Evolutionary conservation across 176 grass and related monocot genomes (phyloP).

Genomic region (Echinochloa phyllopogon): DNA sequence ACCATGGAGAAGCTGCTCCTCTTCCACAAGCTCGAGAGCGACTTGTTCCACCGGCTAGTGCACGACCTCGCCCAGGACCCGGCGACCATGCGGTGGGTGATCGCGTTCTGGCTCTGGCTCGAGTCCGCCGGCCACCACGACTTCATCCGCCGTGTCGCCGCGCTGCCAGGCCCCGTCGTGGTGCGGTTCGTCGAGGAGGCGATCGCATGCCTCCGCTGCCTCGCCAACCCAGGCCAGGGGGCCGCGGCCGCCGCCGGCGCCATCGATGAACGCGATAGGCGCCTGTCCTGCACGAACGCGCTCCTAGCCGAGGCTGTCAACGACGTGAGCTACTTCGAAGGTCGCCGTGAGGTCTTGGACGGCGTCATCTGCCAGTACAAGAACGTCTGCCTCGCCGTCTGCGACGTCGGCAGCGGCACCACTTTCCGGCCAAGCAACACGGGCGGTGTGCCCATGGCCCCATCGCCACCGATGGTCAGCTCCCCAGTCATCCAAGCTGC

Average conservation of each 20-base stretch:
- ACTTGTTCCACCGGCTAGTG: conserved; percentile 55
- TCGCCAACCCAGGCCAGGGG: background rate
- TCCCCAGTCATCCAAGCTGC: no score
- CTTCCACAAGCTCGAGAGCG: conserved; percentile 59
- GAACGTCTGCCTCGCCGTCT: conserved; percentile 56
- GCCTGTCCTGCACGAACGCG: conserved; percentile 49
- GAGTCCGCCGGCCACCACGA: conserved; percentile 56
- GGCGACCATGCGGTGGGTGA: conserved; percentile 51
- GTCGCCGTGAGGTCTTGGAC: conserved; percentile 22
- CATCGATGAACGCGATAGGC: no score
- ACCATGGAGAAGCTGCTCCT: conserved; percentile 30
- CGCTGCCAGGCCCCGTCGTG: conserved; percentile 45
- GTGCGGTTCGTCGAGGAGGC: conserved; percentile 43
- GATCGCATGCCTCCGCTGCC: background rate
- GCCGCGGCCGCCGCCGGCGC: no score
- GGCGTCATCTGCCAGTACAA: conserved; percentile 46
- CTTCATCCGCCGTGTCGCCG: conserved; percentile 52
- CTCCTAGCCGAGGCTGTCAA: conserved; percentile 48
- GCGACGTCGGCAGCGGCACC: conserved; percentile 11
- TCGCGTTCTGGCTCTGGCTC: conserved; percentile 77
- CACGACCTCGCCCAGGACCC: conserved; percentile 45
- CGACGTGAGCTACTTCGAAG: conserved; percentile 49
- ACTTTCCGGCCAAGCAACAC: background rate
- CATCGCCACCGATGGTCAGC: background rate
- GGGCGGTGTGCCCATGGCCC: background rate